Percentiles rank a stretch among this genome's conserved stretches.
These are phyloP conservation scores for Scenedesmus sp. DNA, from an alignment of 163 green algal genomes.

Conservation along the genomic window DNA sequence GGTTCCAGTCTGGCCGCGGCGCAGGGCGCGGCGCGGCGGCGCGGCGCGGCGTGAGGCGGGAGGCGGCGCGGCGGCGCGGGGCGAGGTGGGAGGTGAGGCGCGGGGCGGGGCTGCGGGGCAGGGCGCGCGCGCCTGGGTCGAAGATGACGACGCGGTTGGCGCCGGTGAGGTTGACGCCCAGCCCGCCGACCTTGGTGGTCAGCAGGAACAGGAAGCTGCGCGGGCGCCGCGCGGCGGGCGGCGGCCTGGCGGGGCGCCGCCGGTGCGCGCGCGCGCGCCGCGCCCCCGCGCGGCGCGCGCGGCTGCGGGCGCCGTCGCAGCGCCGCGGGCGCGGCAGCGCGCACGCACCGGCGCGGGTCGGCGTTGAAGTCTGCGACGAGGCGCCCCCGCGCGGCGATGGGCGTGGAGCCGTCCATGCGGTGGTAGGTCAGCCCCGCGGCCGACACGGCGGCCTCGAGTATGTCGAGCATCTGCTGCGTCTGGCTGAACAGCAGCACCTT, in stretches of 20 bases:
- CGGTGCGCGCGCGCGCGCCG: no score
- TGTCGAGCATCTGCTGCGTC: slow-evolving; percentile 99
- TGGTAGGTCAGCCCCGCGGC: slow-evolving; percentile 71
- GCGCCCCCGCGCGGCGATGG: slow-evolving; percentile 67
- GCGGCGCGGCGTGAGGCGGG: no score
- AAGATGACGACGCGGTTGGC: slow-evolving; percentile 94
- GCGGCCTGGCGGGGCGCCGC: not conserved
- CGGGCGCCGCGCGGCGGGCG: not conserved
- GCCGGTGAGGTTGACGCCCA: slow-evolving; percentile 94
- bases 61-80: no score
- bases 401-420: slow-evolving; percentile 93
- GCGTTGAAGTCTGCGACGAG: slow-evolving; percentile 96
- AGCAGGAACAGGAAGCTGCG: slow-evolving; percentile 89
- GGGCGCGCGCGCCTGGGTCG: slow-evolving; percentile 93
- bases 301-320: no score
- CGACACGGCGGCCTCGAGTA: slow-evolving; percentile 78
- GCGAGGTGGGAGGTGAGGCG: no score
- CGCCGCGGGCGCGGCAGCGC: no score
- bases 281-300: no score
- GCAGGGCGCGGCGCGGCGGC: no score
- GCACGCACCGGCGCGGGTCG: slow-evolving; percentile 58
- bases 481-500: slow-evolving; percentile 80
- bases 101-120: no score
- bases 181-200: slow-evolving; percentile 94
- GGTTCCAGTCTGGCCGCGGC: no score